phyloP scores from a whole-genome alignment of 306 rosid genomes.

The Gleditsia sinensis region DNA sequence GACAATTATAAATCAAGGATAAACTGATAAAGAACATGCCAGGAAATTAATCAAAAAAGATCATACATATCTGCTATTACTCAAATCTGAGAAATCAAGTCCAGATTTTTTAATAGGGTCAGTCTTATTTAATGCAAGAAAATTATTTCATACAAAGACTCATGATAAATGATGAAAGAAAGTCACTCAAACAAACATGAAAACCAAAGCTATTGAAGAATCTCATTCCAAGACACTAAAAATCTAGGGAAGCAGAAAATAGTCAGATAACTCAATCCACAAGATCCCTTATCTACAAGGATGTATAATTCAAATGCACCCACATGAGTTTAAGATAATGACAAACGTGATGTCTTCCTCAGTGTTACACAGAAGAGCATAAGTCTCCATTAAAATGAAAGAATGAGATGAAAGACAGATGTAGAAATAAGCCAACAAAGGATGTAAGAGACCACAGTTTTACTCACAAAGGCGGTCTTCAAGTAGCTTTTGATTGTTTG shows the following conservation, averaged over 20 bases:
- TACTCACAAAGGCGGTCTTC: conserved; percentile 90
- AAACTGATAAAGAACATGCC: conserved; percentile 11
- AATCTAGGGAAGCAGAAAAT: neutral
- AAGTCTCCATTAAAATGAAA: conserved; percentile 8
- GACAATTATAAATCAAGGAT: conserved; percentile 21
- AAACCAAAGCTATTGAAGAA: conserved; percentile 25
- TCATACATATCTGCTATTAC: neutral
- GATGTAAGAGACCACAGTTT: conserved; percentile 24
- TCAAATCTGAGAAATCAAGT: conserved; percentile 2
- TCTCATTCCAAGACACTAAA: conserved; percentile 1
- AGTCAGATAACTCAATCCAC: conserved; percentile 19
- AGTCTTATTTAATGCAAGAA: neutral
- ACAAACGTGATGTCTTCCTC: conserved; percentile 15
- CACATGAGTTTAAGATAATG: conserved; percentile 7
- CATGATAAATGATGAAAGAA: conserved; percentile 3
- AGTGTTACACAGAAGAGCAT: conserved; percentile 21
- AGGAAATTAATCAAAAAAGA: conserved; percentile 2
- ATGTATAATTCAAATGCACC: conserved; percentile 9
- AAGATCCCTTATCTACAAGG: conserved; percentile 13
- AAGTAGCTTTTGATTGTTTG: conserved; percentile 91
- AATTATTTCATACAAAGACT: neutral
- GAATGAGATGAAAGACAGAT: conserved; percentile 16
- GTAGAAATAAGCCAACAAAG: conserved; percentile 26
- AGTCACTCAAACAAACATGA: conserved; percentile 16
- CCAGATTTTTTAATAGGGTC: neutral